Conservation (phyloP, 108 stramenopile genomes). For the Skeletonema grethae region DNA sequence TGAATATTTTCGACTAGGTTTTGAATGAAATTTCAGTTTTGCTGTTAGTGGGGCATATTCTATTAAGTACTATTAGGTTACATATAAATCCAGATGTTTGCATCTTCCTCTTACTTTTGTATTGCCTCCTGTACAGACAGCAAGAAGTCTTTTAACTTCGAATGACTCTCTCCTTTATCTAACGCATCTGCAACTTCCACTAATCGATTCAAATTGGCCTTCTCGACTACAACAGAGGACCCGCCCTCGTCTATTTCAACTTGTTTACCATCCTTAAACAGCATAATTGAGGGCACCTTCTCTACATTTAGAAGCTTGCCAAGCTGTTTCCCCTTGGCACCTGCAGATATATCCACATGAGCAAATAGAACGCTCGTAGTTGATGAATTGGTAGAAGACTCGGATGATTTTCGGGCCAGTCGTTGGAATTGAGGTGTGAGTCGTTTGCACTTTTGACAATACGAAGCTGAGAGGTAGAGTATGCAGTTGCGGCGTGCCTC, state of each 20-base stretch:
- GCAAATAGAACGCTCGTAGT: conserved; percentile 46
- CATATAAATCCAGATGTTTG: background rate
- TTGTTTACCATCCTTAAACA: conserved; percentile 58
- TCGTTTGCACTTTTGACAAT: conserved; percentile 67
- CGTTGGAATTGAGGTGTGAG: conserved; percentile 57
- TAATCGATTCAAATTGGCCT: conserved; percentile 6
- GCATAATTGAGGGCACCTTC: conserved; percentile 68
- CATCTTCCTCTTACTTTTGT: background rate
- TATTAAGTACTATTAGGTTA: too few relatives aligned
- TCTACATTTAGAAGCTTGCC: conserved; percentile 53
- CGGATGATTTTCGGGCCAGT: conserved; percentile 53
- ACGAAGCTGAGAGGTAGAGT: conserved; percentile 66
- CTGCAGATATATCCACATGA: conserved; percentile 51
- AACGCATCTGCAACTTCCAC: conserved; percentile 2
- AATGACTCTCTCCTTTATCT: background rate
- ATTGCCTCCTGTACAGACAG: background rate
- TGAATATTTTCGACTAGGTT: too few relatives aligned
- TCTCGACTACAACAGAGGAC: conserved; percentile 16
- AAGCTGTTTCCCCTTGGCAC: conserved; percentile 56
- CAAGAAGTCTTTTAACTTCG: conserved; percentile 14
- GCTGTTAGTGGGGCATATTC: too few relatives aligned
- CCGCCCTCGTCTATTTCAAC: conserved; percentile 6
- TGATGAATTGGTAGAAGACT: conserved; percentile 12
- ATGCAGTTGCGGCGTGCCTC: conserved; percentile 46
- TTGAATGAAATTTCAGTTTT: too few relatives aligned